These are phyloP conservation scores for Podila epigama DNA, from an alignment of 192 early-diverging fungal species.

Conservation along the genomic window DNA sequence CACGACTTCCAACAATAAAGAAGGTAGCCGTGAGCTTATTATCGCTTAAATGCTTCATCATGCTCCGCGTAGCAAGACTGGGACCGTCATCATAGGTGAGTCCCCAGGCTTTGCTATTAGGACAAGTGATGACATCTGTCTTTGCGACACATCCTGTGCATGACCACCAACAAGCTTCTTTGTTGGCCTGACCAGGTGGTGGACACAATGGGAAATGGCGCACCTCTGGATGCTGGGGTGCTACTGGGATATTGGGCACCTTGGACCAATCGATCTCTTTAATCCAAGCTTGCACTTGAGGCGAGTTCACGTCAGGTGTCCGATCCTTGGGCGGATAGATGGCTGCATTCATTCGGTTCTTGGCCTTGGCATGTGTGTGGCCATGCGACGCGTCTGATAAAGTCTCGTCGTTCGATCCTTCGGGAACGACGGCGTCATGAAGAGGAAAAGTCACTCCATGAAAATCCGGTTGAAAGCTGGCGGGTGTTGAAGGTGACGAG, in stretches of 20 bases:
- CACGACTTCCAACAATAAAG: constrained; percentile 57
- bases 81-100: constrained; percentile 58
- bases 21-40: constrained; percentile 47
- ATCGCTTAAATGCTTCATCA: constrained; percentile 43
- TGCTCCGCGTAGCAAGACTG: constrained; percentile 33
- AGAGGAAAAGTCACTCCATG: not conserved
- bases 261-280: constrained; percentile 46
- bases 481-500: not conserved
- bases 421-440: not conserved
- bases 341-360: constrained; percentile 11
- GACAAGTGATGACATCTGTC: constrained; percentile 44
- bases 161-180: constrained; percentile 35
- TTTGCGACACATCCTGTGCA: constrained; percentile 41
- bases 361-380: not conserved
- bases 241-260: constrained; percentile 53
- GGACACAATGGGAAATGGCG: constrained; percentile 34
- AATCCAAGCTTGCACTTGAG: constrained; percentile 53
- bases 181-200: not conserved
- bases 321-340: constrained; percentile 43
- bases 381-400: not conserved
- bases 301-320: constrained; percentile 34
- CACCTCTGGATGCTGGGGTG: constrained; percentile 2
- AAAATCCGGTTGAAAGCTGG: not conserved
- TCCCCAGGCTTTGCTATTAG: constrained; percentile 39
- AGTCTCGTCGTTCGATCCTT: not conserved